Conservation (phyloP, 192 early-diverging fungal species). For the Glomus cerebriforme region DNA sequence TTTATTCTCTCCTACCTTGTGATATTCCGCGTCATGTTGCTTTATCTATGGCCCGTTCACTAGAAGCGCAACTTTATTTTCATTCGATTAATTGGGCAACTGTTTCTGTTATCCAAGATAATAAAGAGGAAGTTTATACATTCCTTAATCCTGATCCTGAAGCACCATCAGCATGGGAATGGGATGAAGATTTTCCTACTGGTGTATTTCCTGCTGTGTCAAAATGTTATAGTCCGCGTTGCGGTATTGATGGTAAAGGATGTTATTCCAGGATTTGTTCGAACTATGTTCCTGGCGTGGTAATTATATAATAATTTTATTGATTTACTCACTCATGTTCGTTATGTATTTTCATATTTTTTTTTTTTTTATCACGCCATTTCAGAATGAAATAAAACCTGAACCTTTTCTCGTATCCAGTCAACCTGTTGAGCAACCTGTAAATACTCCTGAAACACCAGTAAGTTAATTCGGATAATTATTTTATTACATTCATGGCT, state of each 20-base stretch:
- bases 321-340: background rate
- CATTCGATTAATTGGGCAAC: slow-evolving; percentile 28
- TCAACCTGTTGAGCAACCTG: background rate
- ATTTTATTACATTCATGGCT: background rate
- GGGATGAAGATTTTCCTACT: slow-evolving; percentile 34
- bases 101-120: slow-evolving; percentile 9
- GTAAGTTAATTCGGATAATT: background rate
- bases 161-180: slow-evolving; percentile 6
- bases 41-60: slow-evolving; percentile 28
- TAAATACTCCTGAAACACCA: background rate
- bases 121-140: slow-evolving; percentile 24
- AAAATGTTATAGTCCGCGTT: slow-evolving; percentile 32
- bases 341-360: background rate
- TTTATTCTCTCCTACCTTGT: background rate
- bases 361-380: background rate
- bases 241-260: slow-evolving; percentile 29
- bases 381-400: background rate
- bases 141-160: slow-evolving; percentile 22
- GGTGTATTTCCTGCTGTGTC: slow-evolving; percentile 30
- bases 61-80: slow-evolving; percentile 33
- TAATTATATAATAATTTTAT: background rate
- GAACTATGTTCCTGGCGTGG: slow-evolving; percentile 32
- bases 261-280: slow-evolving; percentile 31
- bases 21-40: slow-evolving; percentile 2
- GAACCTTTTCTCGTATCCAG: background rate